These are phyloP conservation scores for Pelargonium fulgidum DNA, from an alignment of 441 rosid genomes.

Conservation along the genomic window DNA sequence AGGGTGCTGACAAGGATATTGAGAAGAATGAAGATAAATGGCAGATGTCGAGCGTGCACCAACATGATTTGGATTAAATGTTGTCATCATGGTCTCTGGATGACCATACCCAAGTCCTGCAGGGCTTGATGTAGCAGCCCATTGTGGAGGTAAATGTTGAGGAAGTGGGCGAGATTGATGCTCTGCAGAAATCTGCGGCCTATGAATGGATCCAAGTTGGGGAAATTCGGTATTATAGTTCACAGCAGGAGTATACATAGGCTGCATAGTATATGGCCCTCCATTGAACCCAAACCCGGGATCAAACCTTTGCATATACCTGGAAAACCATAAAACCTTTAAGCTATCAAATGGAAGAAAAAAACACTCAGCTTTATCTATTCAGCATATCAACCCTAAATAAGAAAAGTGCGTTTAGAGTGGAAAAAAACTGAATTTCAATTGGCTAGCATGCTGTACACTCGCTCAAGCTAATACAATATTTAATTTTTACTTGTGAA, in stretches of 20 bases:
- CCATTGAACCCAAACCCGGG: conserved; percentile 69
- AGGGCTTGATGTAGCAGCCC: conserved; percentile 46
- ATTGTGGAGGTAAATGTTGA: conserved; percentile 52
- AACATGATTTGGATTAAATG: conserved; percentile 53
- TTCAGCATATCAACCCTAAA: background rate
- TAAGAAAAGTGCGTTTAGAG: background rate
- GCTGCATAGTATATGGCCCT: conserved; percentile 59
- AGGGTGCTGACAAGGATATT: conserved; percentile 65
- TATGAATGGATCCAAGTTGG: conserved; percentile 56
- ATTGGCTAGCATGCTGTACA: background rate
- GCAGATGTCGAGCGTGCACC: conserved; percentile 46
- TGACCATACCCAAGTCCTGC: conserved; percentile 66
- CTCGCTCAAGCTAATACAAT: background rate
- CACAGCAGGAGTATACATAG: conserved; percentile 63
- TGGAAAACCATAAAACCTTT: conserved; percentile 21
- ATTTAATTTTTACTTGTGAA: too few relatives aligned
- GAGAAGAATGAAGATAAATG: conserved; percentile 56
- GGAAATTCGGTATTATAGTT: conserved; percentile 82
- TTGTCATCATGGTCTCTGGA: conserved; percentile 62
- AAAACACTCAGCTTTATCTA: background rate
- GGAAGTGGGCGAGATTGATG: conserved; percentile 49
- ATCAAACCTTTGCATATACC: conserved; percentile 77
- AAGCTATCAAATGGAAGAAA: background rate
- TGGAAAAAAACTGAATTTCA: background rate
- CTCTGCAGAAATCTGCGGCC: conserved; percentile 57